Evolutionary conservation across 805 yeast species (phyloP), one percentile per base, ranked within the genome.

Genomic region (Candida arabinofermentans): DNA sequence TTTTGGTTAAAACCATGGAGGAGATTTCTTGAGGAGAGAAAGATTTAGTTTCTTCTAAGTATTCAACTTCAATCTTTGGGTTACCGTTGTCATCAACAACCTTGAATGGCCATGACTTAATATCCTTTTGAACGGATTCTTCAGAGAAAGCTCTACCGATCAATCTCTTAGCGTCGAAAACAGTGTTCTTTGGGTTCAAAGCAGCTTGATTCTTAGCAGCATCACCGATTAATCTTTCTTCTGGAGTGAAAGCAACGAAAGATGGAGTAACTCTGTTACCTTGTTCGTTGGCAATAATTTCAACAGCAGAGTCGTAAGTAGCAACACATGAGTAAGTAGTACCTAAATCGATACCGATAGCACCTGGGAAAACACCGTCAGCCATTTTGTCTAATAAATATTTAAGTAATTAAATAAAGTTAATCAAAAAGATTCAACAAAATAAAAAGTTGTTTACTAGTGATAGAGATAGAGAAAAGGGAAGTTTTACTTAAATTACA

Each of bases 291-390:
- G 87, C 86, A 70, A 81, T 79, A 65, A 81, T 81, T 67, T 81
- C 87, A 63, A 81, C 88, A 66, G 81, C 81, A 56, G 80, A 74
- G 69, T 80, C 83, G 55, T 59, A 81, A 64, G 82, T 81, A 69
- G 86, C 87, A 61, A 81, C 87, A 81, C 87, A 81, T 48, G 87
- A 81, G 63, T 65, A 65, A 57, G 88, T 82, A 62, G 95, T 86
- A 81, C 95, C 95, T 73, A 86, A 78, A 79, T 90, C 98, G 83
- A 91, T 91, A 84, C 99, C 99, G 70, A 88, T 86, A 74, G 93
- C 93, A 85, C 97, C 97, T 82, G 90, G 93, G 84, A 86, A 89
- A 77, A 89, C 93, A 84, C 96, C 96, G 81, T 89, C 96, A 83
- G 90, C 86, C 90, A 83, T 83, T 72, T 72, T 74, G 56, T 34